A percentile compares a stretch with the other conserved stretches of the same genome.
These are phyloP conservation scores for Aspergillus cristatus DNA, from an alignment of 495 filamentous ascomycete species.

Conservation along the genomic window DNA sequence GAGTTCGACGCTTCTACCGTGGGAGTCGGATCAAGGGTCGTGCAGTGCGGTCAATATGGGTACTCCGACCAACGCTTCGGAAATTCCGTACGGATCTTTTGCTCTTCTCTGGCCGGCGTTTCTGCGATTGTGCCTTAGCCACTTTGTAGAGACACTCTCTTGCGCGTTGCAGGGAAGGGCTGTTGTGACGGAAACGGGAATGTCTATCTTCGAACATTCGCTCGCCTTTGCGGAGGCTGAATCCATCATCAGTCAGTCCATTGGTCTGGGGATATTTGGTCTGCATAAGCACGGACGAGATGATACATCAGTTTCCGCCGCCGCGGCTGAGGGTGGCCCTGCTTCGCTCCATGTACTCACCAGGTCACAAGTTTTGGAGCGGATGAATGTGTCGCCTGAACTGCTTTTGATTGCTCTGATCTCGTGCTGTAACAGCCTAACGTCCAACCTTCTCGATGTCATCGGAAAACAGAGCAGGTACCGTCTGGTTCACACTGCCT, in stretches of 20 bases:
- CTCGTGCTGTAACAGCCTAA: conserved; percentile 83
- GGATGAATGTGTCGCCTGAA: conserved; percentile 79
- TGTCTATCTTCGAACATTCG: conserved; percentile 95
- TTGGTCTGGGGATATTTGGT: conserved; percentile 61
- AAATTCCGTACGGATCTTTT: conserved; percentile 58
- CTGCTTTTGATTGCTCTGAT: conserved; percentile 77
- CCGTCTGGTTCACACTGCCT: conserved; percentile 71
- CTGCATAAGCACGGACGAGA: conserved; percentile 29
- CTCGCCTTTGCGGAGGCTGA: conserved; percentile 95
- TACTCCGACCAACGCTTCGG: conserved; percentile 35
- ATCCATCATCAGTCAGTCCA: conserved; percentile 64
- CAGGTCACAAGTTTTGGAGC: conserved; percentile 38
- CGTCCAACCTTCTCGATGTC: conserved; percentile 71
- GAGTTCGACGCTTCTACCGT: conserved; percentile 57
- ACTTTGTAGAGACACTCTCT: conserved; percentile 79
- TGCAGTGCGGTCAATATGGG: conserved; percentile 68
- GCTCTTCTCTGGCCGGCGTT: conserved; percentile 85
- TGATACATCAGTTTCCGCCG: conserved; percentile 1
- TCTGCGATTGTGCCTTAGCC: conserved; percentile 66
- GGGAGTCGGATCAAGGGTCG: conserved; percentile 57
- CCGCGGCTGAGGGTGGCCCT: conserved; percentile 12
- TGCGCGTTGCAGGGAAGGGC: conserved; percentile 83
- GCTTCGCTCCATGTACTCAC: conserved; percentile 30
- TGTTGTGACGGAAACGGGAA: conserved; percentile 76
- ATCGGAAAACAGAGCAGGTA: conserved; percentile 67